Conservation (phyloP, 495 filamentous ascomycete species). For the Pyrenula aspistea region DNA sequence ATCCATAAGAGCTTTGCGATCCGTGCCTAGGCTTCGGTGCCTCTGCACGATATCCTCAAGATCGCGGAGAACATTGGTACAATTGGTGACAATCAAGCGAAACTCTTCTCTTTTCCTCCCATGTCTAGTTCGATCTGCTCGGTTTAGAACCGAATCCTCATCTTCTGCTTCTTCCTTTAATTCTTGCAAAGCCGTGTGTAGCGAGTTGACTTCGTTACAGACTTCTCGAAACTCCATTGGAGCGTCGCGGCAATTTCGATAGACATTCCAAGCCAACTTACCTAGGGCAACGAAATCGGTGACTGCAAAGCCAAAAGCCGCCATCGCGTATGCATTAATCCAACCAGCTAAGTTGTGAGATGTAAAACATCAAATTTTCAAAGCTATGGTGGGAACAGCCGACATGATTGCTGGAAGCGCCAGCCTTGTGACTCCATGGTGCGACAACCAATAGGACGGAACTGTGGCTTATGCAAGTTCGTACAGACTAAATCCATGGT, state of each 20-base stretch:
- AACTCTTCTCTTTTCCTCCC: slow-evolving; percentile 2
- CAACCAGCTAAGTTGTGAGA: neutral
- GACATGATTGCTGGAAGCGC: neutral
- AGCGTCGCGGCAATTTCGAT: slow-evolving; percentile 3
- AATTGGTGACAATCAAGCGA: neutral
- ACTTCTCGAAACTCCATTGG: slow-evolving; percentile 2
- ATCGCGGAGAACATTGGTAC: slow-evolving; percentile 2
- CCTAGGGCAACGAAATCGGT: slow-evolving; percentile 14
- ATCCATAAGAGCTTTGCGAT: slow-evolving; percentile 2
- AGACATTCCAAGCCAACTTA: slow-evolving; percentile 12
- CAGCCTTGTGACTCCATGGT: too few relatives aligned
- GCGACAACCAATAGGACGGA: too few relatives aligned
- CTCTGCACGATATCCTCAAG: slow-evolving; percentile 2
- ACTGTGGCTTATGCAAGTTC: too few relatives aligned
- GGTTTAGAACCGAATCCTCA: slow-evolving; percentile 4
- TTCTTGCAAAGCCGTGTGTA: slow-evolving; percentile 1
- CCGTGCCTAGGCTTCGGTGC: slow-evolving; percentile 5
- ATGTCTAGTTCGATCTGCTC: neutral
- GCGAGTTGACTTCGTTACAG: neutral
- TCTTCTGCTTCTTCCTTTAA: slow-evolving; percentile 5
- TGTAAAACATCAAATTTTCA: neutral
- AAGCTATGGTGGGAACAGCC: neutral
- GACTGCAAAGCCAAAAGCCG: slow-evolving; percentile 12
- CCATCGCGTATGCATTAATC: neutral
- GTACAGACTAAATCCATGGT: too few relatives aligned